Conservation (phyloP, 2,329 filamentous ascomycete genomes). For the Alternaria viburni region DNA sequence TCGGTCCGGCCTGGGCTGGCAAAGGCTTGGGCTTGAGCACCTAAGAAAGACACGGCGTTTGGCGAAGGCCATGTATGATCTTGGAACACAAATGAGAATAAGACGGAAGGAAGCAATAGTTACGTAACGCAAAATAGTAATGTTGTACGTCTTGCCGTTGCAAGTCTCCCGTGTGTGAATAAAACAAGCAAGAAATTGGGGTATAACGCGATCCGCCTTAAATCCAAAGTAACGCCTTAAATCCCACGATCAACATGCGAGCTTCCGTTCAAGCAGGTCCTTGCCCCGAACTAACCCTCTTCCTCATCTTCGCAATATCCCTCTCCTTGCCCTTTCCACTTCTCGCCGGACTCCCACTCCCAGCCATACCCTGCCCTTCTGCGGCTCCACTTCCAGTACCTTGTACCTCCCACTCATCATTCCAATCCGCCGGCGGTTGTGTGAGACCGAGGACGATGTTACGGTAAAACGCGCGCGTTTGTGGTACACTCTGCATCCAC, state of each 20-base stretch:
- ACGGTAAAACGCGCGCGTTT: constrained; percentile 40
- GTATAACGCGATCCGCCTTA: constrained; percentile 13
- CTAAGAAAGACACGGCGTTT: neutral
- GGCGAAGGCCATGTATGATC: neutral
- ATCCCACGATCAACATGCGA: rapidly evolving
- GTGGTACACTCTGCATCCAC: constrained; percentile 29
- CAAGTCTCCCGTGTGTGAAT: rapidly evolving
- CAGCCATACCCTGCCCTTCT: neutral
- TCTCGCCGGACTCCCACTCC: constrained; percentile 17
- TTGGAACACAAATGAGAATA: neutral
- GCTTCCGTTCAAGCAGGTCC: neutral
- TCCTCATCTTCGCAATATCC: constrained; percentile 18
- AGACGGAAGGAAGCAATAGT: neutral
- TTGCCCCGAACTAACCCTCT: constrained; percentile 15
- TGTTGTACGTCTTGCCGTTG: neutral
- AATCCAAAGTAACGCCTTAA: neutral
- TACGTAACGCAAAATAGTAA: neutral
- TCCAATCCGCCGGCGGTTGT: constrained; percentile 21
- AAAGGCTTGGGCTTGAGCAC: neutral
- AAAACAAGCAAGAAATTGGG: neutral
- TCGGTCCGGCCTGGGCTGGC: neutral
- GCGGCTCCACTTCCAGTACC: constrained; percentile 22
- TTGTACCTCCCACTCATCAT: constrained; percentile 15
- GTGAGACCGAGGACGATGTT: constrained; percentile 28
- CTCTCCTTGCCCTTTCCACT: constrained; percentile 24